phyloP scores from a whole-genome alignment of 371 early-diverging fungal species.

The Rhizopus arrhizus region DNA sequence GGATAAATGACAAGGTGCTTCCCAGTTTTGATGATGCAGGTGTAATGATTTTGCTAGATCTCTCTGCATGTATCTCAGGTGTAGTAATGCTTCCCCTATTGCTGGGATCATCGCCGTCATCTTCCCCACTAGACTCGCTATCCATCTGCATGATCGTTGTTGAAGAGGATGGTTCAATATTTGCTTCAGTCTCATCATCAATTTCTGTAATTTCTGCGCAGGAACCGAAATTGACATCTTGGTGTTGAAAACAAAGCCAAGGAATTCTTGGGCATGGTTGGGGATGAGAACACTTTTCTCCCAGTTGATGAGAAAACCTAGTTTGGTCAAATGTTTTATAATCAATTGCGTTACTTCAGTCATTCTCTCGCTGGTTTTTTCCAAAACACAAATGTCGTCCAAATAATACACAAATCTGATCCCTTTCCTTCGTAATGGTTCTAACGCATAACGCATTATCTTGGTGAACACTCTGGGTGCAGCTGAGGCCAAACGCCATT shows the following conservation, averaged over 20 bases:
- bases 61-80: constrained; percentile 1
- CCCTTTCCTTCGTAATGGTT: constrained; percentile 9
- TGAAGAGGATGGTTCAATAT: no score
- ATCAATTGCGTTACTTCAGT: neutral
- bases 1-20: neutral
- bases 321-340: neutral
- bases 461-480: constrained; percentile 12
- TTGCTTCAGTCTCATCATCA: no score
- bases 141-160: no score
- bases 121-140: constrained; percentile 7
- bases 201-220: neutral
- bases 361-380: neutral
- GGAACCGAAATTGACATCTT: constrained; percentile 10
- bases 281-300: constrained; percentile 9
- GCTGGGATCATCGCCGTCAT: constrained; percentile 7
- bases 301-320: constrained; percentile 13
- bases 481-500: constrained; percentile 13
- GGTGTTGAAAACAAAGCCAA: constrained; percentile 16
- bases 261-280: constrained; percentile 1
- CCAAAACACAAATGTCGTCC: constrained; percentile 10
- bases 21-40: constrained; percentile 3
- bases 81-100: constrained; percentile 6
- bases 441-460: constrained; percentile 6
- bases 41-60: constrained; percentile 3
- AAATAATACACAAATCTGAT: constrained; percentile 13